These are phyloP conservation scores for Bassia scoparia DNA, from an alignment of 148 eudicot species.

Conservation along the genomic window DNA sequence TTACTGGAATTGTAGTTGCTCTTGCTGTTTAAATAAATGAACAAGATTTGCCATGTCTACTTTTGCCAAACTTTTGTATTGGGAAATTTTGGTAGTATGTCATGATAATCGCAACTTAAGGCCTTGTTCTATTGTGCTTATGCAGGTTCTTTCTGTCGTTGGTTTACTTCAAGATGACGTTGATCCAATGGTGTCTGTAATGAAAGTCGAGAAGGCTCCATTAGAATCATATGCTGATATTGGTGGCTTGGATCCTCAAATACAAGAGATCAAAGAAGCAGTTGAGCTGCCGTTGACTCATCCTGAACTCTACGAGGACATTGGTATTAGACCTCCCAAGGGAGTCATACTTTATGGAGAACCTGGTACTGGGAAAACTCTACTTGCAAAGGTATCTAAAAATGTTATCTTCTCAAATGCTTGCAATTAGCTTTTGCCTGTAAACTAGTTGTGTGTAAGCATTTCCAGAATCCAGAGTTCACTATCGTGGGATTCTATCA, in stretches of 20 bases:
- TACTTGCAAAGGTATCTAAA: conserved; percentile 76
- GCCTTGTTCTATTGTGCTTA: too few species aligned
- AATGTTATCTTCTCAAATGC: background rate
- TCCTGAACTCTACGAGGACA: conserved; percentile 96
- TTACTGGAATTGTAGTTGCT: too few species aligned
- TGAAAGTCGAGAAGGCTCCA: conserved; percentile 99
- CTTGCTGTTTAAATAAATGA: too few species aligned
- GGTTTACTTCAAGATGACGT: conserved; percentile 98
- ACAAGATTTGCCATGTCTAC: too few species aligned
- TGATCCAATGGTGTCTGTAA: conserved; percentile 98
- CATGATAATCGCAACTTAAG: too few species aligned
- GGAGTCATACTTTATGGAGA: conserved; percentile 97
- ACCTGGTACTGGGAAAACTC: conserved; percentile 96
- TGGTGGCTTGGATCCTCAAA: conserved; percentile 96
- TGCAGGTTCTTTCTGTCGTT: conserved; percentile 96
- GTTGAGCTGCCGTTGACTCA: conserved; percentile 96
- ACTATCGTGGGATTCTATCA: background rate
- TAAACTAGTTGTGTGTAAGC: background rate
- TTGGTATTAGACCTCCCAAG: conserved; percentile 96
- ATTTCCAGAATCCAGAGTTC: background rate
- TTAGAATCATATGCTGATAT: conserved; percentile 97
- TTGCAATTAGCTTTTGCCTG: background rate
- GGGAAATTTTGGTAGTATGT: too few species aligned
- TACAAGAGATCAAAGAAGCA: conserved; percentile 97
- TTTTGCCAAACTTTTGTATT: too few species aligned